Percentiles rank a stretch among this genome's conserved stretches.
Conservation (phyloP, 768 basidiomycete species). For the Favolaschia claudopus region DNA sequence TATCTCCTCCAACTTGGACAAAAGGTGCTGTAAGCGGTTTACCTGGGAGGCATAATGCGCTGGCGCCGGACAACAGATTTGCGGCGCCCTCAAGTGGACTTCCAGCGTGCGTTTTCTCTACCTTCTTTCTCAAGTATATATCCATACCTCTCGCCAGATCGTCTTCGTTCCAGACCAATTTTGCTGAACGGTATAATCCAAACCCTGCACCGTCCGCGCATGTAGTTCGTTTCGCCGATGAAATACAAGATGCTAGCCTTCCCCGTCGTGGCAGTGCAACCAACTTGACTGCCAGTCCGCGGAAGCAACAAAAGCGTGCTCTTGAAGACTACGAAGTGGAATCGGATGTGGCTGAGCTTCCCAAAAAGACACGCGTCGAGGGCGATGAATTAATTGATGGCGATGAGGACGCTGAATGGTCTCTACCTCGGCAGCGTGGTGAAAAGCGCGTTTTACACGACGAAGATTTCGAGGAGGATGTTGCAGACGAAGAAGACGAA, state of each 20-base stretch:
- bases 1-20: slow-evolving; percentile 26
- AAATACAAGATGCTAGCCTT: slow-evolving; percentile 27
- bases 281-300: slow-evolving; percentile 33
- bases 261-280: slow-evolving; percentile 42
- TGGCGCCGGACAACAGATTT: slow-evolving; percentile 22
- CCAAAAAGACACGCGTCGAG: slow-evolving; percentile 64
- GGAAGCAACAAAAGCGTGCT: slow-evolving; percentile 50
- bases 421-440: slow-evolving; percentile 44
- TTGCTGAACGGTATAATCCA: slow-evolving; percentile 48
- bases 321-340: slow-evolving; percentile 51
- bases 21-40: slow-evolving; percentile 20
- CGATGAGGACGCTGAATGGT: slow-evolving; percentile 56
- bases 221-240: slow-evolving; percentile 27
- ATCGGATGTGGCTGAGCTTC: slow-evolving; percentile 47
- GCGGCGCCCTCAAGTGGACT: slow-evolving; percentile 19
- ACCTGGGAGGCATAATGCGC: slow-evolving; percentile 34
- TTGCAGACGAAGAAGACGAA: slow-evolving; percentile 54
- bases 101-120: slow-evolving; percentile 18
- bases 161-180: slow-evolving; percentile 35
- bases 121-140: background rate
- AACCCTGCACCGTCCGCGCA: slow-evolving; percentile 29
- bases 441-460: slow-evolving; percentile 58
- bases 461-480: slow-evolving; percentile 55
- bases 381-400: slow-evolving; percentile 55
- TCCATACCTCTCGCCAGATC: slow-evolving; percentile 6